Conservation (phyloP, 257 asterid genomes). For the Pogostemon cablin region DNA sequence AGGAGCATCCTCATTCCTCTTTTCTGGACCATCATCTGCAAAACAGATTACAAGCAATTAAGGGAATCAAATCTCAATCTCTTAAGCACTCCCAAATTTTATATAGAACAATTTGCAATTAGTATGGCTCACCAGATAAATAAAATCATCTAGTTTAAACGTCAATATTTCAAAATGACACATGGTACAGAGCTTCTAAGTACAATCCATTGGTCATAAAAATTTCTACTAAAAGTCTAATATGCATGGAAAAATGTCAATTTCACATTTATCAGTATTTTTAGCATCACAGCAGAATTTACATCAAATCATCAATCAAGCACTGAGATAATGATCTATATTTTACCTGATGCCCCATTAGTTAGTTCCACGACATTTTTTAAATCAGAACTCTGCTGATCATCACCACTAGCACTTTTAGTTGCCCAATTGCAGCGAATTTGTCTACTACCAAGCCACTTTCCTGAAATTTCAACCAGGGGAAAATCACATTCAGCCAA, state of each 20-base stretch:
- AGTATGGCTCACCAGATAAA: not conserved
- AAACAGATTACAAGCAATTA: constrained; percentile 21
- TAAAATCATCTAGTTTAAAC: not conserved
- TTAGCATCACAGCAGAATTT: not conserved
- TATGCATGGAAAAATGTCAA: not conserved
- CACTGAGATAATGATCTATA: not conserved
- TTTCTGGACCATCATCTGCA: constrained; percentile 77
- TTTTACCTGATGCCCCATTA: constrained; percentile 62
- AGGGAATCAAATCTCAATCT: not conserved
- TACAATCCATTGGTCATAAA: not conserved
- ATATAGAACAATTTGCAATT: not conserved
- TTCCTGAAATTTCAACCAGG: constrained; percentile 48
- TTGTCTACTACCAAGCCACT: constrained; percentile 93
- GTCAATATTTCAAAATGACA: not conserved
- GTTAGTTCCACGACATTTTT: constrained; percentile 63
- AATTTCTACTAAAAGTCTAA: not conserved
- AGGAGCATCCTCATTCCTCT: constrained; percentile 68
- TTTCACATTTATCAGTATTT: not conserved
- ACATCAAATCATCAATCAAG: not conserved
- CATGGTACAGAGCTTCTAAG: not conserved
- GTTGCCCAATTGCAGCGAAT: constrained; percentile 97
- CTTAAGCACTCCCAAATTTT: not conserved
- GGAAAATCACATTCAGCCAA: not conserved
- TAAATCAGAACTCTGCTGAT: constrained; percentile 59
- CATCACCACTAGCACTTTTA: constrained; percentile 76